phyloP scores from a whole-genome alignment of 2,329 filamentous ascomycete species.

The Fusarium papillatum region DNA sequence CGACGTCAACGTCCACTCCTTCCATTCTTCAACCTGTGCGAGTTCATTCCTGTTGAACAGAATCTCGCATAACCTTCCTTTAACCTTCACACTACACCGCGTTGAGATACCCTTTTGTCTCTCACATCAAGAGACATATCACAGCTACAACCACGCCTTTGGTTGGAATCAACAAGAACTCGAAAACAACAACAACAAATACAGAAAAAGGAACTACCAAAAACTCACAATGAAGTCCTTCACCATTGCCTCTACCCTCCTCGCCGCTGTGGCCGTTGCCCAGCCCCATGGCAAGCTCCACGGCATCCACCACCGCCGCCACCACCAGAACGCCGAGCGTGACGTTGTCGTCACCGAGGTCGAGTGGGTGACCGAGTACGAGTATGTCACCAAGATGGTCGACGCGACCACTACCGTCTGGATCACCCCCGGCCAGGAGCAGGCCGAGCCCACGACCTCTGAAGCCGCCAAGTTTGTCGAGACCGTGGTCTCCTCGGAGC shows the following conservation, averaged over 20 bases:
- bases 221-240: slow-evolving; percentile 58
- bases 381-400: slow-evolving; percentile 60
- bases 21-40: slow-evolving; percentile 36
- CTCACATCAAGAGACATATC: slow-evolving; percentile 26
- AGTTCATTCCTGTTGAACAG: slow-evolving; percentile 47
- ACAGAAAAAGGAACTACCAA: slow-evolving; percentile 20
- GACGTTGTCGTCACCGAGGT: slow-evolving; percentile 60
- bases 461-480: slow-evolving; percentile 31
- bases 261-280: slow-evolving; percentile 60
- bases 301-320: slow-evolving; percentile 55
- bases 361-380: slow-evolving; percentile 65
- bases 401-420: slow-evolving; percentile 63
- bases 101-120: slow-evolving; percentile 42
- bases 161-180: slow-evolving; percentile 34
- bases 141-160: slow-evolving; percentile 37
- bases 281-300: slow-evolving; percentile 57
- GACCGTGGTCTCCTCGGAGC: slow-evolving; percentile 28
- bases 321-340: slow-evolving; percentile 52
- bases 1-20: slow-evolving; percentile 41
- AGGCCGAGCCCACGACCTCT: slow-evolving; percentile 40
- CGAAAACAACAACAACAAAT: slow-evolving; percentile 11
- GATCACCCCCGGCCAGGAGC: slow-evolving; percentile 52
- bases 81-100: slow-evolving; percentile 26
- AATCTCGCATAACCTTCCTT: slow-evolving; percentile 40
- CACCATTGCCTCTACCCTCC: slow-evolving; percentile 46